Percentiles rank a stretch among this genome's conserved stretches.
These are phyloP conservation scores for Scheffersomyces titani DNA, from an alignment of 1,139 yeast genomes.

Conservation along the genomic window DNA sequence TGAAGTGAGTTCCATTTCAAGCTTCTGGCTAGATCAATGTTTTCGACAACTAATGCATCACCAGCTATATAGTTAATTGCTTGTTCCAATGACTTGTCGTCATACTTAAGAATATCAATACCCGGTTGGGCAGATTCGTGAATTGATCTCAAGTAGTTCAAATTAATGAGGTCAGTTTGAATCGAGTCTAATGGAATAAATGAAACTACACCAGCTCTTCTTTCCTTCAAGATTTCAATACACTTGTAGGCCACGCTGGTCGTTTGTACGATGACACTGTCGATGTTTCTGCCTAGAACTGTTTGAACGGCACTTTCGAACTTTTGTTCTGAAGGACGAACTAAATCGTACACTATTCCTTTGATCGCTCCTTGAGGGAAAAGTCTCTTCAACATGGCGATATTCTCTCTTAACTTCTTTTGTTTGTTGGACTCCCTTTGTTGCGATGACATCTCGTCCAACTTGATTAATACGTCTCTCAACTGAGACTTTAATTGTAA, in stretches of 20 bases:
- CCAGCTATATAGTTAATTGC: slow-evolving; percentile 85
- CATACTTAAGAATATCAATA: slow-evolving; percentile 73
- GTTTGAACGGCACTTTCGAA: slow-evolving; percentile 80
- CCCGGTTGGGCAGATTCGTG: slow-evolving; percentile 62
- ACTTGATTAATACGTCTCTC: slow-evolving; percentile 57
- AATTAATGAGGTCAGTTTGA: slow-evolving; percentile 49
- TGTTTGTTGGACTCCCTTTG: slow-evolving; percentile 78
- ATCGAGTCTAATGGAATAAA: slow-evolving; percentile 88
- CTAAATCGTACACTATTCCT: slow-evolving; percentile 78
- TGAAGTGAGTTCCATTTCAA: slow-evolving; percentile 63
- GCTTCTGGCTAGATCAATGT: slow-evolving; percentile 63
- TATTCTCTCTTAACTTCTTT: slow-evolving; percentile 68
- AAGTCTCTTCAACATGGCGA: slow-evolving; percentile 62
- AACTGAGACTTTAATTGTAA: slow-evolving; percentile 62
- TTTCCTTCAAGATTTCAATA: slow-evolving; percentile 79
- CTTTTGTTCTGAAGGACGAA: slow-evolving; percentile 74
- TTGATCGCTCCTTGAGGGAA: slow-evolving; percentile 72
- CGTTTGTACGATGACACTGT: slow-evolving; percentile 82
- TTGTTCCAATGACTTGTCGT: slow-evolving; percentile 60
- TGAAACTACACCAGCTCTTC: slow-evolving; percentile 81
- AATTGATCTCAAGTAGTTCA: slow-evolving; percentile 60
- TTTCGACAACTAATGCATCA: slow-evolving; percentile 78
- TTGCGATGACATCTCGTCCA: slow-evolving; percentile 74
- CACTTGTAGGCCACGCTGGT: slow-evolving; percentile 78
- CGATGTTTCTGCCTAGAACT: slow-evolving; percentile 75